phyloP scores from a whole-genome alignment of 768 basidiomycete genomes.

The Roridomyces roridus region DNA sequence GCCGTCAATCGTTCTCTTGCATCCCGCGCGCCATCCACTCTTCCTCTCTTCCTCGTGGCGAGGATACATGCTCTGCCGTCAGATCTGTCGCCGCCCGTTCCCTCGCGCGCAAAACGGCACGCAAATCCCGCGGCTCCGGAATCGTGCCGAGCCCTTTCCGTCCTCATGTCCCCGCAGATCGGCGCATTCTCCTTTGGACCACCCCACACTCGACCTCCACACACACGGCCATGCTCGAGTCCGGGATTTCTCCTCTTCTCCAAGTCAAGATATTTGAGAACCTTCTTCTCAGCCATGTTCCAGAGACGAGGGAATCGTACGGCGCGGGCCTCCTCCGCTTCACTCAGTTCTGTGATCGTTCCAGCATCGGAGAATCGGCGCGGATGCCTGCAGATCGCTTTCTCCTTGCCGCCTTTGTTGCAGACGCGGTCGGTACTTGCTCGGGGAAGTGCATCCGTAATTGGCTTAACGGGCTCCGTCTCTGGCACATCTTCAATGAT shows the following conservation, averaged over 20 bases:
- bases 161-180: background rate
- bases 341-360: slow-evolving; percentile 18
- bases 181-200: background rate
- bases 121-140: background rate
- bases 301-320: slow-evolving; percentile 24
- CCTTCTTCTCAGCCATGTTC: background rate
- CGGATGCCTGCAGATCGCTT: slow-evolving; percentile 8
- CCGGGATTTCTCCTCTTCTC: background rate
- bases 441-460: background rate
- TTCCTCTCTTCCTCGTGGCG: no score
- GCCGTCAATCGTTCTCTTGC: no score
- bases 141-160: background rate
- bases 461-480: slow-evolving; percentile 1
- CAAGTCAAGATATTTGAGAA: background rate
- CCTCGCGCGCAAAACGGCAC: no score
- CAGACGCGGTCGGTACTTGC: slow-evolving; percentile 1
- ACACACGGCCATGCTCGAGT: background rate
- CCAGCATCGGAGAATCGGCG: background rate
- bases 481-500: slow-evolving; percentile 9
- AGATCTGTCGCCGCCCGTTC: no score
- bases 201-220: background rate
- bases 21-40: no score
- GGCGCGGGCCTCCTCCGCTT: slow-evolving; percentile 31
- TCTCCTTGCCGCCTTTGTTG: slow-evolving; percentile 14
- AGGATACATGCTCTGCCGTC: no score